Base-by-base conservation (phyloP, 306 rosid genomes). In the Inga oerstediana region DNA sequence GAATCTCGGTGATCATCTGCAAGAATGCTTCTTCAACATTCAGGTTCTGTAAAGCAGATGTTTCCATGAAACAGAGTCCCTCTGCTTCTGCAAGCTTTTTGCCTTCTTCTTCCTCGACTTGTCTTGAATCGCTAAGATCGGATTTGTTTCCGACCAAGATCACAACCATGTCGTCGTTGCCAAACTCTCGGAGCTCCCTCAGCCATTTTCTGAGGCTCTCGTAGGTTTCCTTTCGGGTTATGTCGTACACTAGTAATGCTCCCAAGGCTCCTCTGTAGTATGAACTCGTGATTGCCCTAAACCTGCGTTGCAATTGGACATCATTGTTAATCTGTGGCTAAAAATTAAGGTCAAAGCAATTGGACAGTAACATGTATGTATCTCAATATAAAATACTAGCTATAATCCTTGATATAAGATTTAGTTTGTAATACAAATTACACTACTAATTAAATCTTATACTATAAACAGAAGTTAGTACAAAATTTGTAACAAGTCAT, bases 231-330 rank as follows among this genome's bases (percentile, higher is more conserved):
- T 75, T 11, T 54, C 91, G 82, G 3, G 94, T 90, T 74, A 96
- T 91, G 89, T 96, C 99, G 41, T 94, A 96, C 4, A 94, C 97
- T 41, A 96, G 86, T 58, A 96, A 78, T 43, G 98, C 96, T 2
- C 99, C 99, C 1, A 94, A 72, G 8, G 99, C 99, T 80, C 99
- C 99, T 32, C 98, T 89, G 85, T 96, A 96, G 78, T 96, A 96
- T 59, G 99, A 93, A 58, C 97, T 96, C 14, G 99, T 96, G 51
- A 96, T 96, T 17, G 99, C 99, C 59, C 98, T 93, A 73, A 93
- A 96, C 84, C 99, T 96, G 83, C 64, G 72, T 61, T 4, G 4
- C 5, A 9, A 27, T 10, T n/a, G 16, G 16, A 62, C 37, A 24
- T 10, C 2, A 10, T 24, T 27, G 39, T 13, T 64, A 13, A 32